Conservation (phyloP, 257 asterid species). For the Striga asiatica region DNA sequence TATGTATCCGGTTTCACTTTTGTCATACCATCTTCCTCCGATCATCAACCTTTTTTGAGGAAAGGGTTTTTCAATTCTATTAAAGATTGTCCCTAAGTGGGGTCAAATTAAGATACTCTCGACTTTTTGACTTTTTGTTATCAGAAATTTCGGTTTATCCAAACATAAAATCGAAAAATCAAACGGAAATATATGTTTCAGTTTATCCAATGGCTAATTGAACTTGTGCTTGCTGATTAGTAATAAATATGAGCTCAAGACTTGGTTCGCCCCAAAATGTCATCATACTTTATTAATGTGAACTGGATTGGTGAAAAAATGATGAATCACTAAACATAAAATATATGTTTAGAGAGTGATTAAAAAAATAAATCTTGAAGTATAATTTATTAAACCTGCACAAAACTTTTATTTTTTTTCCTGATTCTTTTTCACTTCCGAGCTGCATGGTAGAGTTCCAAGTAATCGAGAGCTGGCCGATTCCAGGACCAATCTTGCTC, state of each 20-base stretch:
- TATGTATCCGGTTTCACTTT: no score
- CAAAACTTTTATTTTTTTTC: conserved; percentile 7
- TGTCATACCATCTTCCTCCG: no score
- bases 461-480: conserved; percentile 94
- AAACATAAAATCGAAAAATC: no score
- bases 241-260: not conserved
- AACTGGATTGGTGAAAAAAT: not conserved
- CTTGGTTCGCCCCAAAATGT: not conserved
- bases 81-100: no score
- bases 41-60: no score
- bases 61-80: no score
- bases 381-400: conserved; percentile 42
- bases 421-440: conserved; percentile 33
- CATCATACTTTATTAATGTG: conserved; percentile 1
- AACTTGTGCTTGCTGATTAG: no score
- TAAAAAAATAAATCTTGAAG: conserved; percentile 11
- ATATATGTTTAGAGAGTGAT: conserved; percentile 5
- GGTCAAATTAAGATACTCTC: no score
- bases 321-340: conserved; percentile 5
- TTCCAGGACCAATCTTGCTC: conserved; percentile 99
- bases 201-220: not conserved
- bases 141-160: no score
- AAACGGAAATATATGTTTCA: no score
- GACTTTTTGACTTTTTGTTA: no score
- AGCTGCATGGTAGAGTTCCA: conserved; percentile 95